These are phyloP conservation scores for Zangia roseola DNA, from an alignment of 768 basidiomycete species.

Conservation along the genomic window DNA sequence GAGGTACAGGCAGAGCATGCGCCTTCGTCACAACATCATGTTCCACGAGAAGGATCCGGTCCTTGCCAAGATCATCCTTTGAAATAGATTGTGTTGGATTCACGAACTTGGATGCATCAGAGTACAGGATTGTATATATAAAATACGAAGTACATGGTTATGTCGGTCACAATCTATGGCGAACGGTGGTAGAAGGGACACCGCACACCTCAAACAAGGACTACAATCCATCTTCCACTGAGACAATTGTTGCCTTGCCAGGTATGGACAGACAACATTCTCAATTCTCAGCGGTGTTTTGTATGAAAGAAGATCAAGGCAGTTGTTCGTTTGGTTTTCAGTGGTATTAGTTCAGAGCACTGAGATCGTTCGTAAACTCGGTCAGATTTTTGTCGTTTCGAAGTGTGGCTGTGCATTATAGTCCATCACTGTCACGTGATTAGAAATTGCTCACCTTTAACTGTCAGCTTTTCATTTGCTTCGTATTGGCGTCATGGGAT, in stretches of 20 bases:
- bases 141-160: constrained; percentile 20
- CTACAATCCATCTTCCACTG: constrained; percentile 36
- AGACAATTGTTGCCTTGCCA: constrained; percentile 16
- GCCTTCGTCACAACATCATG: constrained; percentile 33
- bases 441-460: background rate
- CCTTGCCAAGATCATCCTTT: constrained; percentile 22
- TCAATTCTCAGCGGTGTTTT: constrained; percentile 24
- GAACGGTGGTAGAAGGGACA: constrained; percentile 48
- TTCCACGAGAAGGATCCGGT: constrained; percentile 11
- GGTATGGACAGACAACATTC: constrained; percentile 18
- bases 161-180: constrained; percentile 58
- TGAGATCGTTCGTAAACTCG: too few species aligned
- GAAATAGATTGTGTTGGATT: background rate
- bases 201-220: constrained; percentile 78
- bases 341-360: too few species aligned
- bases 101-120: too few species aligned
- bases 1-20: constrained; percentile 52
- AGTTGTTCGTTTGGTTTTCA: too few species aligned
- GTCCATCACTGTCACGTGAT: constrained; percentile 25
- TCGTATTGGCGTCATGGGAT: constrained; percentile 45
- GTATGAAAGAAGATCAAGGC: background rate
- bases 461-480: background rate
- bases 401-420: background rate
- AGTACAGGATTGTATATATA: too few species aligned
- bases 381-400: too few species aligned